A percentile compares a stretch with the other conserved stretches of the same genome.
phyloP scores from a whole-genome alignment of 129 eudicot species.

The Dittrichia graveolens region DNA sequence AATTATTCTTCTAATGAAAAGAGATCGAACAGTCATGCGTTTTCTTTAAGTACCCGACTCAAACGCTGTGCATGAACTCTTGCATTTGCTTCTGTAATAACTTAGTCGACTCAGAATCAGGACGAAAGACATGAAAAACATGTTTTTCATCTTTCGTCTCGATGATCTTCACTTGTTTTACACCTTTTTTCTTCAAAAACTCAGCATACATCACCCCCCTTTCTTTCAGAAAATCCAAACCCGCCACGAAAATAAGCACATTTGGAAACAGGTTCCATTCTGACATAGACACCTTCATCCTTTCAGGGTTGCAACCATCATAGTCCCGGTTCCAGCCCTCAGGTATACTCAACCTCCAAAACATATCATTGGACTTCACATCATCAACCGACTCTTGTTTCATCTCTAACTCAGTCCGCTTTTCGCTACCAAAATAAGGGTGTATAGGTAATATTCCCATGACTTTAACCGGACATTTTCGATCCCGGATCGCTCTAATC shows the following conservation, averaged over 20 bases:
- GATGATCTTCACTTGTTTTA: constrained; percentile 48
- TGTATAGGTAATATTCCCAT: constrained; percentile 64
- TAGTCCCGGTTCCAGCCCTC: constrained; percentile 72
- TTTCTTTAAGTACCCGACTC: constrained; percentile 23
- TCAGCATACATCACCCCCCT: constrained; percentile 72
- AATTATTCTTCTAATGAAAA: constrained; percentile 2
- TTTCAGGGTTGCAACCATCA: constrained; percentile 61
- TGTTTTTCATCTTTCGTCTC: constrained; percentile 68
- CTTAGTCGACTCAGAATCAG: constrained; percentile 56
- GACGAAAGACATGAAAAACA: constrained; percentile 64
- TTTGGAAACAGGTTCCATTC: constrained; percentile 73
- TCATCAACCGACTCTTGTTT: constrained; percentile 38
- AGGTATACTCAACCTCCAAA: constrained; percentile 71
- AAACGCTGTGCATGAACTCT: constrained; percentile 53
- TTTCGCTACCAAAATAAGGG: constrained; percentile 84
- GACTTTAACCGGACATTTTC: constrained; percentile 30
- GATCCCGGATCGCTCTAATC: constrained; percentile 32
- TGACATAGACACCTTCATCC: constrained; percentile 21
- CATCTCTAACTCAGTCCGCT: constrained; percentile 52
- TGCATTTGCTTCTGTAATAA: constrained; percentile 62
- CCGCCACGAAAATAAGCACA: constrained; percentile 71
- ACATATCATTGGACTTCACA: constrained; percentile 73
- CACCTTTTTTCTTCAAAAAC: constrained; percentile 62
- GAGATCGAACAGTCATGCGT: neutral
- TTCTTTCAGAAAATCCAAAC: constrained; percentile 74